A percentile compares a stretch with the other conserved stretches of the same genome.
Evolutionary conservation across 2,329 filamentous ascomycete species (phyloP).

Genomic region (Botryotinia calthae): DNA sequence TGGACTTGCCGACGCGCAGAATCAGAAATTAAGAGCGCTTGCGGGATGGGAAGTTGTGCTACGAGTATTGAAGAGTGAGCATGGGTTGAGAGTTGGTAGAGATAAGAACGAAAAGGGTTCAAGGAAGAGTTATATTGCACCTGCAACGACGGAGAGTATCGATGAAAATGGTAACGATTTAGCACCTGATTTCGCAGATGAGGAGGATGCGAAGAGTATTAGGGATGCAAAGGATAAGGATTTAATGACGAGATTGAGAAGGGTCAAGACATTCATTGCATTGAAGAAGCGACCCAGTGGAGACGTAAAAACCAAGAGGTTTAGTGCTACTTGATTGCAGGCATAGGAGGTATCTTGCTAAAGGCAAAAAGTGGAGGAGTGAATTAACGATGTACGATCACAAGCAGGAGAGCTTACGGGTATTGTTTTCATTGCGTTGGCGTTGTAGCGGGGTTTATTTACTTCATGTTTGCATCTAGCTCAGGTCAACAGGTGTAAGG

Average conservation of each 20-base stretch:
- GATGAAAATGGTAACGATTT: constrained; percentile 13
- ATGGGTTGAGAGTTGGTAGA: constrained; percentile 36
- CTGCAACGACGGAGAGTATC: background rate
- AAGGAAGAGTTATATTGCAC: constrained; percentile 12
- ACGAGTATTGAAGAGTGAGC: constrained; percentile 57
- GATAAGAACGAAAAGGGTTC: constrained; percentile 23
- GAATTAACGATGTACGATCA: constrained; percentile 7
- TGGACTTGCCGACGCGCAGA: constrained; percentile 35
- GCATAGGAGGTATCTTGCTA: background rate
- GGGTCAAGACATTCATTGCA: constrained; percentile 70
- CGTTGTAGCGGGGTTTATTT: background rate
- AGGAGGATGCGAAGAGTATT: constrained; percentile 42
- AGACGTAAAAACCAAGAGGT: constrained; percentile 15
- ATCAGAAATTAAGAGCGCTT: constrained; percentile 37
- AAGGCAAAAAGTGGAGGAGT: background rate
- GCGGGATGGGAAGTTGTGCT: constrained; percentile 56
- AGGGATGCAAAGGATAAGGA: constrained; percentile 65
- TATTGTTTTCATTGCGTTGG: constrained; percentile 4
- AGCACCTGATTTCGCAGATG: constrained; percentile 30
- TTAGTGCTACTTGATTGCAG: constrained; percentile 6
- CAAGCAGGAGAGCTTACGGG: background rate
- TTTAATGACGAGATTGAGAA: constrained; percentile 67
- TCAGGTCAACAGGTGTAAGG: background rate
- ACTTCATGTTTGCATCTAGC: background rate
- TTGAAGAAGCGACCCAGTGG: constrained; percentile 48